phyloP scores from a whole-genome alignment of 805 yeast genomes.

The Spencermartinsiella europaea region DNA sequence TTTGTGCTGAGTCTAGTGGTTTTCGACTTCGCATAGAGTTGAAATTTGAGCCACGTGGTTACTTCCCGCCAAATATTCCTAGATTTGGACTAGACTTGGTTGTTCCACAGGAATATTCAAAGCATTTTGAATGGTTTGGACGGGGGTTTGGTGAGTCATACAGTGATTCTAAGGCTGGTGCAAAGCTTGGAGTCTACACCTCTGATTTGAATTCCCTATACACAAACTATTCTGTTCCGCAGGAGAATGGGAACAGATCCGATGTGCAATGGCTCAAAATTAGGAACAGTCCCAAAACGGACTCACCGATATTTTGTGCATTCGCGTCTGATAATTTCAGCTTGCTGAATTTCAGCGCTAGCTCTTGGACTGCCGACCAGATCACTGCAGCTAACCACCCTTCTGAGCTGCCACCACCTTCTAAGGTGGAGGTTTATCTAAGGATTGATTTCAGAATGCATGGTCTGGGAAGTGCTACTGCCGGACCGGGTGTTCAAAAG shows the following conservation, averaged over 20 bases:
- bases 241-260: constrained; percentile 35
- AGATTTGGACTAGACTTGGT: constrained; percentile 33
- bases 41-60: constrained; percentile 11
- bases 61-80: constrained; percentile 29
- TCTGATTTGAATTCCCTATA: constrained; percentile 19
- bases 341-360: constrained; percentile 12
- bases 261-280: constrained; percentile 32
- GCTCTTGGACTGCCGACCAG: constrained; percentile 15
- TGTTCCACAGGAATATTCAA: constrained; percentile 18
- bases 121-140: constrained; percentile 33
- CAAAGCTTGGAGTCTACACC: constrained; percentile 25
- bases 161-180: constrained; percentile 30
- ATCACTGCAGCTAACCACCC: constrained; percentile 26
- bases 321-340: constrained; percentile 1
- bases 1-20: constrained; percentile 1
- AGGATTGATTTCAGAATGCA: constrained; percentile 25
- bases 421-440: constrained; percentile 13
- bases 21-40: constrained; percentile 7
- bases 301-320: background rate
- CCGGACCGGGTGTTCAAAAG: constrained; percentile 47
- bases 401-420: constrained; percentile 16
- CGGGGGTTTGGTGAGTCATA: constrained; percentile 36
- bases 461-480: constrained; percentile 28
- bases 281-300: too few relatives aligned
- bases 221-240: constrained; percentile 33